A percentile compares a stretch with the other conserved stretches of the same genome.
These are phyloP conservation scores for Nasturtium officinale DNA, from an alignment of 345 rosid species.

Conservation along the genomic window DNA sequence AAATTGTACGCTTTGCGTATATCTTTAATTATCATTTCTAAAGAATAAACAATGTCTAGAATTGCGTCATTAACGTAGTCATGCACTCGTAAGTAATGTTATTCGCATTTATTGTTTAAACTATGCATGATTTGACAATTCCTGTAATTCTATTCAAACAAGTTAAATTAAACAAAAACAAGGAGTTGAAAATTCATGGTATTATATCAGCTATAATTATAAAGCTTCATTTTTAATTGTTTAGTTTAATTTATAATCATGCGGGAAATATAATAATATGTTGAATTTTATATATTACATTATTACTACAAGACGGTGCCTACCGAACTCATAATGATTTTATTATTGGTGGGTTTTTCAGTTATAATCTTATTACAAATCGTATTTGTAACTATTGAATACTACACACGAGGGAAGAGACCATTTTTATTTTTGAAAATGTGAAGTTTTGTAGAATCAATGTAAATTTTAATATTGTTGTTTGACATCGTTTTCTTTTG, in stretches of 20 bases:
- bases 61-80: conserved; percentile 20
- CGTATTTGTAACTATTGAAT: not conserved
- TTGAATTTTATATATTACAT: too few species aligned
- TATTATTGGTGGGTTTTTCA: not conserved
- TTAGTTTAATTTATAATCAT: not conserved
- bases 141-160: conserved; percentile 12
- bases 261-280: not conserved
- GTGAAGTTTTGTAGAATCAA: not conserved
- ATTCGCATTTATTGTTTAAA: not conserved
- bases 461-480: not conserved
- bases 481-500: not conserved
- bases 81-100: conserved; percentile 1
- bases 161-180: not conserved
- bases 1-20: not conserved
- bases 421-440: not conserved
- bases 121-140: conserved; percentile 13
- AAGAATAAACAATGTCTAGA: not conserved
- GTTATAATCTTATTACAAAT: not conserved
- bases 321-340: not conserved
- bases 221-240: not conserved
- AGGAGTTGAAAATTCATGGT: not conserved
- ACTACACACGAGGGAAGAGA: not conserved
- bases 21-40: not conserved
- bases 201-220: not conserved
- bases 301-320: not conserved